Percentiles rank a stretch among this genome's conserved stretches.
phyloP scores from a whole-genome alignment of 768 basidiomycete genomes.

The Suillus cothurnatus region DNA sequence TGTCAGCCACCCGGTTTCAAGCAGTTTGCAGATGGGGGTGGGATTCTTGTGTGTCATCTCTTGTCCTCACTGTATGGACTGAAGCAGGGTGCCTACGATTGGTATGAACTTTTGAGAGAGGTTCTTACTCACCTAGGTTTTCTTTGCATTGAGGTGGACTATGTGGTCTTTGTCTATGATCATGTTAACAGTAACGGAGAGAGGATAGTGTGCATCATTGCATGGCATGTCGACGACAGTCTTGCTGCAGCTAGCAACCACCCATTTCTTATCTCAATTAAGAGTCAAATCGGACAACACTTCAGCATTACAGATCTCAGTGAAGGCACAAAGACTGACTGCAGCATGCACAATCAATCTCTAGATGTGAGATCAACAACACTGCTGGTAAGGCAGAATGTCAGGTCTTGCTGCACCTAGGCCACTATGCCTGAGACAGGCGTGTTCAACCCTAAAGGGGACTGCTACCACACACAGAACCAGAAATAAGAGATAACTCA shows the following conservation, averaged over 20 bases:
- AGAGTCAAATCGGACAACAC: not conserved
- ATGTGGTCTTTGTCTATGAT: not conserved
- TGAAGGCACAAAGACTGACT: no score
- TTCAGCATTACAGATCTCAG: not conserved
- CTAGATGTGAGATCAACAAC: no score
- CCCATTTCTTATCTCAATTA: not conserved
- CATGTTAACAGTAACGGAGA: not conserved
- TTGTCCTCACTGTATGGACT: constrained; percentile 1
- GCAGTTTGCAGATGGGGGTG: not conserved
- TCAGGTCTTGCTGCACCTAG: no score
- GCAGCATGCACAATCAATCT: no score
- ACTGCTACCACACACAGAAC: no score
- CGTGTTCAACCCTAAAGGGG: no score
- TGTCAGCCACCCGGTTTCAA: constrained; percentile 34
- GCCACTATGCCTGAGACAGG: no score
- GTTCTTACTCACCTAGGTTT: not conserved
- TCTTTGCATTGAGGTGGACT: not conserved
- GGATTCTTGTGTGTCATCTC: not conserved
- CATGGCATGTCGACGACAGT: not conserved
- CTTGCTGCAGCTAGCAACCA: not conserved
- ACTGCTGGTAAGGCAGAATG: no score
- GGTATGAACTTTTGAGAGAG: constrained; percentile 7
- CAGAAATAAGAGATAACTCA: no score
- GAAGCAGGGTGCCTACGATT: constrained; percentile 8
- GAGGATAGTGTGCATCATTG: not conserved